Percentiles rank a stretch among this genome's conserved stretches.
phyloP scores from a whole-genome alignment of 495 filamentous ascomycete genomes.

The Elasticomyces elasticus region DNA sequence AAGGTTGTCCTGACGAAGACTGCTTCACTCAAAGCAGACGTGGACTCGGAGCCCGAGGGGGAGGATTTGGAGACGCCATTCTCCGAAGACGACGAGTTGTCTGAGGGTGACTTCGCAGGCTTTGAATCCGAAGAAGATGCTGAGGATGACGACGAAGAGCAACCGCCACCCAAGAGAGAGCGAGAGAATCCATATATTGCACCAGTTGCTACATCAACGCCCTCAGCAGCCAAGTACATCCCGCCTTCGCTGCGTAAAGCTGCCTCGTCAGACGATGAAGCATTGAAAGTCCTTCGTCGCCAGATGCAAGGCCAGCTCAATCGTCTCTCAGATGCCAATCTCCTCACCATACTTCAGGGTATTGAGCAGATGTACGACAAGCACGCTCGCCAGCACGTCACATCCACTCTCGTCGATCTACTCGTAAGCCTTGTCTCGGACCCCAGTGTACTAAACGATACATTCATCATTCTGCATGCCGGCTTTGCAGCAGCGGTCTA shows the following conservation, averaged over 20 bases:
- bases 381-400: conserved; percentile 74
- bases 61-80: conserved; percentile 22
- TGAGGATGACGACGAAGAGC: conserved; percentile 33
- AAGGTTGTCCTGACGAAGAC: conserved; percentile 39
- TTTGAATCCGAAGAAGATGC: conserved; percentile 23
- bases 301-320: conserved; percentile 85
- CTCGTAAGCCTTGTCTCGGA: conserved; percentile 69
- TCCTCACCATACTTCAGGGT: conserved; percentile 68
- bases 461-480: conserved; percentile 80
- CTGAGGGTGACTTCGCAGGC: conserved; percentile 26
- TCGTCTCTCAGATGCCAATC: conserved; percentile 79
- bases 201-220: neutral
- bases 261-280: conserved; percentile 53
- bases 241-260: conserved; percentile 71
- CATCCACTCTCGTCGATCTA: conserved; percentile 62
- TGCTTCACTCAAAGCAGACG: conserved; percentile 20
- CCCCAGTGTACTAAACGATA: conserved; percentile 64
- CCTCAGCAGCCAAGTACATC: conserved; percentile 55
- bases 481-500: conserved; percentile 84
- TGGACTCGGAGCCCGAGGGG: conserved; percentile 15
- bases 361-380: conserved; percentile 73
- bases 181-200: conserved; percentile 57
- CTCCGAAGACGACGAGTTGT: conserved; percentile 20
- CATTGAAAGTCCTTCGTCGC: conserved; percentile 57
- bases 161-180: conserved; percentile 29